Evolutionary conservation across 2,329 filamentous ascomycete species (phyloP), one percentile per base, ranked within the genome.

Genomic region (Septoria linicola): DNA sequence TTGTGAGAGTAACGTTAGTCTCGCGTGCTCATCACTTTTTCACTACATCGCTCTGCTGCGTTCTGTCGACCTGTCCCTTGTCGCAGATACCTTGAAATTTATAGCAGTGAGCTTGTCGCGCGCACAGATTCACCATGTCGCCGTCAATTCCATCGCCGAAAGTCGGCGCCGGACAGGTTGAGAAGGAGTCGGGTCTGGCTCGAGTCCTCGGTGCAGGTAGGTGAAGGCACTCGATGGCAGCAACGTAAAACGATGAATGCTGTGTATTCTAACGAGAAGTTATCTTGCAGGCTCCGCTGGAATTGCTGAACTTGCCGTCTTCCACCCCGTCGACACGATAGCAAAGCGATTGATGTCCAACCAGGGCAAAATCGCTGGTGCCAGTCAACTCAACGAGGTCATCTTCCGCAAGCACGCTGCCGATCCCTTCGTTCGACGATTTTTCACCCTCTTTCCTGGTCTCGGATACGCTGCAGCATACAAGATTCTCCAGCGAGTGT

Each of bases 261-360:
- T 5, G 23, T 27, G 23, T 27, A 27, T 27, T 27, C 5, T 5
- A 5, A 34, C 11, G 27, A 46, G 45, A 59, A 41, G 43, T 40
- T 34, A 17, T 41, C 13, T 42, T 20, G 27, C 64, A 96, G 91
- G 91, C 68, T 89, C 85, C 68, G 90, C 91, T 68, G 91, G 91
- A 77, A 92, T 96, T 71, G 86, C 91, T 65, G 92, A 96, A 75
- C 79, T 96, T 67, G 83, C 89, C 67, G 83, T 96, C 71, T 96
- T 96, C 79, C 89, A 95, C 70, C 89, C 89, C 59, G 89, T 99
- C 71, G 93, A 99, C 75, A 99, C 93, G 43, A 96, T 95, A 66
- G 92, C 93, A 59, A 99, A 99, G 80, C 89, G 93, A 63, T 83
- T 99, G 74, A 99, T 99, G 93, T 96, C 90, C 83, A 96, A 99